Conservation (phyloP, 768 basidiomycete species). For the Panaeolus papilionaceus region DNA sequence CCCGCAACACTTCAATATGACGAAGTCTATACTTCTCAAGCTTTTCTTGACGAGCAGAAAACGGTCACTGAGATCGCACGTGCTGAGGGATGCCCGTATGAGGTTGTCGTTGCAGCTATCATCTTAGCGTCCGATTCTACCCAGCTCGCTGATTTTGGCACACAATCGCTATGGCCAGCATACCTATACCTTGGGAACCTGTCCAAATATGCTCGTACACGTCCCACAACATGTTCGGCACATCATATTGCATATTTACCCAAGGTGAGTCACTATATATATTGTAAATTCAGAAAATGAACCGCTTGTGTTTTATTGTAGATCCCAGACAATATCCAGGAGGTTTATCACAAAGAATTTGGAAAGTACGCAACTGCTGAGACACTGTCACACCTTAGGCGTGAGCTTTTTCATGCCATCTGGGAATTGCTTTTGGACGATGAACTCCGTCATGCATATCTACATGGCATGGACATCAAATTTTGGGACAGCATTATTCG, state of each 20-base stretch:
- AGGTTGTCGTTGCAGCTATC: conserved; percentile 28
- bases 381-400: background rate
- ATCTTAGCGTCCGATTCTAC: conserved; percentile 42
- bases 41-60: conserved; percentile 23
- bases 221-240: conserved; percentile 32
- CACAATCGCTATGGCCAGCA: conserved; percentile 38
- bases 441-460: conserved; percentile 37
- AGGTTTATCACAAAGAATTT: conserved; percentile 3
- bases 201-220: conserved; percentile 19
- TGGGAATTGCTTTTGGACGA: conserved; percentile 37
- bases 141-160: conserved; percentile 39
- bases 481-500: conserved; percentile 35
- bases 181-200: conserved; percentile 36
- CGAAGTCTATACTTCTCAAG: conserved; percentile 26
- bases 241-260: conserved; percentile 50
- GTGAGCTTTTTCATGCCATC: conserved; percentile 29
- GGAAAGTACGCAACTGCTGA: conserved; percentile 9
- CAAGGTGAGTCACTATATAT: no score
- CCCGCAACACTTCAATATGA: conserved; percentile 18
- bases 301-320: background rate
- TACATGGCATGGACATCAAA: conserved; percentile 35
- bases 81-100: conserved; percentile 19
- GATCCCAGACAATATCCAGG: background rate
- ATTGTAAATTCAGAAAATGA: no score
- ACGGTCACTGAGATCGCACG: background rate